Evolutionary conservation across 23 red algal genomes (phyloP).

Genomic region (Chondrus crispus): DNA sequence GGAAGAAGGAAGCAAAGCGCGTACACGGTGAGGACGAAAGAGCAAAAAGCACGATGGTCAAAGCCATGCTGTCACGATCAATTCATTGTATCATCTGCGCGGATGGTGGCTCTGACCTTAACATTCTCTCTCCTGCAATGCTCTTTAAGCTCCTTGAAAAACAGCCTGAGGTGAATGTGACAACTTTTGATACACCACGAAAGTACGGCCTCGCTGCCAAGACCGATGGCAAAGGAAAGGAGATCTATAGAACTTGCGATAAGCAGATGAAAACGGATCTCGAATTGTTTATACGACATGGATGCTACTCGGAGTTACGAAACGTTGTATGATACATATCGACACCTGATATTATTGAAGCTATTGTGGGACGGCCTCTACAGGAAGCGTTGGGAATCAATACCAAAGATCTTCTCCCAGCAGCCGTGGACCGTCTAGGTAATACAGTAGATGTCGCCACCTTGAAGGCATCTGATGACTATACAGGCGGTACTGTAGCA

Average conservation of each 20-base stretch:
- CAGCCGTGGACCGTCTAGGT: neutral
- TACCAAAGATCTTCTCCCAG: neutral
- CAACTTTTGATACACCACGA: too few relatives aligned
- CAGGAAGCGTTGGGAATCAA: neutral
- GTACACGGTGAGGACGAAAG: too few relatives aligned
- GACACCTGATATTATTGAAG: neutral
- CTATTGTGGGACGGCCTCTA: neutral
- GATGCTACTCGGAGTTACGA: neutral
- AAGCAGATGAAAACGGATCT: neutral
- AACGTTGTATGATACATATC: neutral
- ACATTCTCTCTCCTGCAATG: neutral
- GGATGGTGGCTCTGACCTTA: neutral
- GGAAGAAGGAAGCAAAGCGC: too few relatives aligned
- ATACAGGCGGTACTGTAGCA: neutral
- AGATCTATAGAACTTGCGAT: too few relatives aligned
- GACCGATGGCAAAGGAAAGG: too few relatives aligned
- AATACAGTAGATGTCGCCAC: neutral
- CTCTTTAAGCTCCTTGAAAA: neutral
- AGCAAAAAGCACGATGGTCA: neutral
- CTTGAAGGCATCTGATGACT: neutral
- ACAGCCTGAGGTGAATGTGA: neutral
- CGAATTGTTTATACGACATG: neutral
- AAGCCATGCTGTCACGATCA: neutral
- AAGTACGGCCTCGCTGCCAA: too few relatives aligned
- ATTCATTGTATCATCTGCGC: neutral